These are phyloP conservation scores for Penicillium rolfsii DNA, from an alignment of 2,329 filamentous ascomycete genomes.

Conservation along the genomic window DNA sequence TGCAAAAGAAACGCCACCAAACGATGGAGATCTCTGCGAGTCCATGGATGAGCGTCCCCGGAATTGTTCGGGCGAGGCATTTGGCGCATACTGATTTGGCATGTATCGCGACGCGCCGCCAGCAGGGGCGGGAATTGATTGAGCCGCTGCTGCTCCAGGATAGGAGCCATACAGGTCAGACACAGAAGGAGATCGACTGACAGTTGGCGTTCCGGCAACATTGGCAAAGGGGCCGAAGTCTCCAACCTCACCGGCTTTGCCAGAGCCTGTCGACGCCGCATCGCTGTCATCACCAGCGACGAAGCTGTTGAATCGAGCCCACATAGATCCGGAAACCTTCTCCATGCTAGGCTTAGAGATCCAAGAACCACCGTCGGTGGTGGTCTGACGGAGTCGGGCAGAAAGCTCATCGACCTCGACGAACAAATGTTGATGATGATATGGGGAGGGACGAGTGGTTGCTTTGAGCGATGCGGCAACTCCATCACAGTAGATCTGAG, in stretches of 20 bases:
- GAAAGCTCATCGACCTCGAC: slow-evolving; percentile 79
- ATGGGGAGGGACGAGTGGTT: slow-evolving; percentile 81
- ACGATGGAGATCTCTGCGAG: slow-evolving; percentile 48
- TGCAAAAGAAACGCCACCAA: slow-evolving; percentile 34
- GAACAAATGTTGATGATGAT: slow-evolving; percentile 78
- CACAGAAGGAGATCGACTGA: slow-evolving; percentile 73
- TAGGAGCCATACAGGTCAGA: slow-evolving; percentile 75
- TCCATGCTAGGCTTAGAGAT: slow-evolving; percentile 95
- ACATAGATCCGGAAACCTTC: slow-evolving; percentile 88
- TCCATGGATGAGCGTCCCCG: slow-evolving; percentile 55
- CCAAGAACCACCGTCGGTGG: slow-evolving; percentile 80
- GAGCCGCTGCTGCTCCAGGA: slow-evolving; percentile 39
- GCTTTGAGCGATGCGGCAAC: slow-evolving; percentile 76
- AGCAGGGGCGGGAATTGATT: slow-evolving; percentile 36
- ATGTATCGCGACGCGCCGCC: slow-evolving; percentile 49
- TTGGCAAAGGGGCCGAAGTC: slow-evolving; percentile 81
- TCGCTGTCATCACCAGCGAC: slow-evolving; percentile 88
- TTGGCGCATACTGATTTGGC: slow-evolving; percentile 51
- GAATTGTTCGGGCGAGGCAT: slow-evolving; percentile 56
- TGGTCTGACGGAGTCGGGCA: slow-evolving; percentile 80
- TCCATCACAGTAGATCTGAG: slow-evolving; percentile 87
- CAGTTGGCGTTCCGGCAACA: slow-evolving; percentile 72
- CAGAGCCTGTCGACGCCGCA: slow-evolving; percentile 60
- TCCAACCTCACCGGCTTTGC: slow-evolving; percentile 55
- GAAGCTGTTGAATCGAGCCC: slow-evolving; percentile 94